A percentile compares a stretch with the other conserved stretches of the same genome.
Conservation (phyloP, 1,139 yeast genomes). For the Nakaseomyces glabratus region DNA sequence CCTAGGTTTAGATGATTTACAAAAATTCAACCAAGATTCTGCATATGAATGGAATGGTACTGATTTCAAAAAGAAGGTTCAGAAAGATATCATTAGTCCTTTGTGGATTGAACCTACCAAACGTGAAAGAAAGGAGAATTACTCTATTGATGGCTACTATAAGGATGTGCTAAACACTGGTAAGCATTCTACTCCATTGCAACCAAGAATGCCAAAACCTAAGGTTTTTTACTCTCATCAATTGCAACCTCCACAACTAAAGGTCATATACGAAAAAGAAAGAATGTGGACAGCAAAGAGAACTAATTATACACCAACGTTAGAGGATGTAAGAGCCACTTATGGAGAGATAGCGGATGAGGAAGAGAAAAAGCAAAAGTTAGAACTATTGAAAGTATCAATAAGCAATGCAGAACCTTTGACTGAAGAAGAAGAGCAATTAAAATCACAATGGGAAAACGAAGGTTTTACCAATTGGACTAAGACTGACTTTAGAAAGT, state of each 20-base stretch:
- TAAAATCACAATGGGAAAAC: slow-evolving; percentile 44
- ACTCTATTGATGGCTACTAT: slow-evolving; percentile 70
- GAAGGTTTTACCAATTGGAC: slow-evolving; percentile 64
- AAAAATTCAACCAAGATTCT: slow-evolving; percentile 57
- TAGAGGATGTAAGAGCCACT: slow-evolving; percentile 35
- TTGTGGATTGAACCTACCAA: slow-evolving; percentile 67
- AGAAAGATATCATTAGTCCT: slow-evolving; percentile 34
- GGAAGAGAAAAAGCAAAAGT: slow-evolving; percentile 38
- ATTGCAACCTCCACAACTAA: slow-evolving; percentile 53
- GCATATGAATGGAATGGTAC: slow-evolving; percentile 86
- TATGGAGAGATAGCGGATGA: slow-evolving; percentile 33
- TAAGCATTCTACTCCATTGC: slow-evolving; percentile 48
- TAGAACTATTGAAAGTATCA: slow-evolving; percentile 50
- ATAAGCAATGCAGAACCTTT: slow-evolving; percentile 56
- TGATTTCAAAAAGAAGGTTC: slow-evolving; percentile 60
- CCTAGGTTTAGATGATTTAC: slow-evolving; percentile 84
- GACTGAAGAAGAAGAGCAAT: slow-evolving; percentile 55
- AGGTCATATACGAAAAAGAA: slow-evolving; percentile 58
- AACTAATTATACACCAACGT: slow-evolving; percentile 27
- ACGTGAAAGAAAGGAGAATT: slow-evolving; percentile 71
- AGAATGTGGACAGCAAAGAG: slow-evolving; percentile 37
- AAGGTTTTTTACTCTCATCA: slow-evolving; percentile 64
- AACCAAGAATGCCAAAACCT: slow-evolving; percentile 55
- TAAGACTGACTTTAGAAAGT: slow-evolving; percentile 62
- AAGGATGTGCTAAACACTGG: slow-evolving; percentile 68